Conservation (phyloP, 163 green algal genomes). For the Smithsoniella earleae region DNA sequence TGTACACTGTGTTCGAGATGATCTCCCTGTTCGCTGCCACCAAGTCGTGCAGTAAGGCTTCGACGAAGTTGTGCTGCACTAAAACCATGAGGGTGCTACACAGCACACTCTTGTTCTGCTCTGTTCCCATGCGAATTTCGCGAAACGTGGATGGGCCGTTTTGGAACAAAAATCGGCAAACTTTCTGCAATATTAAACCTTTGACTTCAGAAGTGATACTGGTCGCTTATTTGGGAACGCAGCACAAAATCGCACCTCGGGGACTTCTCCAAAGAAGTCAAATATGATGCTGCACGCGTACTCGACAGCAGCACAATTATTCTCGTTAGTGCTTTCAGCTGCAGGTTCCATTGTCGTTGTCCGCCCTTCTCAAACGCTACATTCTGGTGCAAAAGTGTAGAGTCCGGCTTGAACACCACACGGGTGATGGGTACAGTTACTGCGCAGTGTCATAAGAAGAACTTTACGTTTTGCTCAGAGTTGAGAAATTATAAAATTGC, state of each 20-base stretch:
- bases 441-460: no score
- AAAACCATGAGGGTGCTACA: slow-evolving; percentile 1
- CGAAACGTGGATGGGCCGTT: slow-evolving; percentile 8
- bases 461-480: no score
- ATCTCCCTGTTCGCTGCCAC: neutral
- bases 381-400: no score
- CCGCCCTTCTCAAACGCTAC: no score
- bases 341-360: neutral
- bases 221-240: neutral
- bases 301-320: neutral
- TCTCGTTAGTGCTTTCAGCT: neutral
- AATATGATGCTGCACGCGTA: slow-evolving; percentile 24
- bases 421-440: no score
- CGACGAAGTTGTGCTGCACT: neutral
- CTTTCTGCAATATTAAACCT: neutral
- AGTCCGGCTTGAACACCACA: no score
- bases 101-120: neutral
- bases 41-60: slow-evolving; percentile 12
- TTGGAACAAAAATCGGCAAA: slow-evolving; percentile 11
- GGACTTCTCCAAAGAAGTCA: neutral
- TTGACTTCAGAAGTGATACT: neutral
- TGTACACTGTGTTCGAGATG: neutral
- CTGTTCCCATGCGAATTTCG: slow-evolving; percentile 3
- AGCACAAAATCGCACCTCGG: slow-evolving; percentile 2
- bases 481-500: no score